Conservation (phyloP, 2,329 filamentous ascomycete species). For the Lachnellula cervina region DNA sequence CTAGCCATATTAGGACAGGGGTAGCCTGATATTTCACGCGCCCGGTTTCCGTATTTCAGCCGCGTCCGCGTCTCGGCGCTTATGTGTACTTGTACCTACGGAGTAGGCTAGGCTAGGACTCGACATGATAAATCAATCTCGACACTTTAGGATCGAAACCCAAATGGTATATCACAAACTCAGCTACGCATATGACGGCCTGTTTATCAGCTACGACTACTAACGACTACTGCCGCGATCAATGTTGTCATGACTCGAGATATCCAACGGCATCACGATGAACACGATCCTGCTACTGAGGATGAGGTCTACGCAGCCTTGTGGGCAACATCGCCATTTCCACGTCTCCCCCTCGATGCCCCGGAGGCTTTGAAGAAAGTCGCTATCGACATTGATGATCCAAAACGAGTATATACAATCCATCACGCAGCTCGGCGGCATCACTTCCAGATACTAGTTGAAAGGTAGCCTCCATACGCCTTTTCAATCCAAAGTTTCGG, state of each 20-base stretch:
- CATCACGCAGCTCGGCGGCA: slow-evolving; percentile 57
- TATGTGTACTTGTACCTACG: too few relatives aligned
- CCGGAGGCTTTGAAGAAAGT: slow-evolving; percentile 52
- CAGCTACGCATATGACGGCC: slow-evolving; percentile 25
- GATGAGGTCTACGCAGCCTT: slow-evolving; percentile 46
- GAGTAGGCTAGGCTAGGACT: too few relatives aligned
- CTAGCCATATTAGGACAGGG: too few relatives aligned
- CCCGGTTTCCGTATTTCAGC: background rate
- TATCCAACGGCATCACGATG: slow-evolving; percentile 26
- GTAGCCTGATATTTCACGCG: background rate
- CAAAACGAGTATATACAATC: slow-evolving; percentile 55
- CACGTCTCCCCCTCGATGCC: slow-evolving; percentile 55
- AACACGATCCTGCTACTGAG: slow-evolving; percentile 18
- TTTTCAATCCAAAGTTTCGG: slow-evolving; percentile 7
- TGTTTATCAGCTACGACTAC: too few relatives aligned
- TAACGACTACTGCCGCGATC: background rate
- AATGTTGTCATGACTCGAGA: slow-evolving; percentile 47
- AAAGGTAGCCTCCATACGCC: slow-evolving; percentile 44
- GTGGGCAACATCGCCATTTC: slow-evolving; percentile 58
- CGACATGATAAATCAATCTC: too few relatives aligned
- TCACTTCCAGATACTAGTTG: slow-evolving; percentile 61
- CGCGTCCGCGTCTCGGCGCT: too few relatives aligned
- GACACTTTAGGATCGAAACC: too few relatives aligned
- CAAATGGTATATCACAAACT: slow-evolving; percentile 10
- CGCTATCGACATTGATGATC: slow-evolving; percentile 56